Conservation (phyloP, 176 grass and related monocot species). For the Melocanna baccifera region DNA sequence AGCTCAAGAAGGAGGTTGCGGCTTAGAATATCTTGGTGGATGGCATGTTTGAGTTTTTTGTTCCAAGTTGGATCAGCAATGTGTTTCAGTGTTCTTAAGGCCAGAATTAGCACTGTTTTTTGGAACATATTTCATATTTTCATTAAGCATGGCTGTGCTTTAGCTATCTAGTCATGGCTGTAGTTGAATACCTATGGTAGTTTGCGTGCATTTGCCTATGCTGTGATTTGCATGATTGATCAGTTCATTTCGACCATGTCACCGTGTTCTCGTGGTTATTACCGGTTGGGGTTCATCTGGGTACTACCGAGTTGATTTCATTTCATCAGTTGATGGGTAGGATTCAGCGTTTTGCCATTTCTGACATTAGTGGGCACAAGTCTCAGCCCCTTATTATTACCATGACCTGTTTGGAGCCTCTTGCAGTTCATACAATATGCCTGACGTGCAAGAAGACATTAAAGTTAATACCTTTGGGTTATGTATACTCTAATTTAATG, state of each 20-base stretch:
- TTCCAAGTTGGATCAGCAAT: conserved; percentile 24
- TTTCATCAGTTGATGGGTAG: background rate
- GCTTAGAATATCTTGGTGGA: conserved; percentile 31
- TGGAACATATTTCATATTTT: conserved; percentile 35
- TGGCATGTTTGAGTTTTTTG: conserved; percentile 42
- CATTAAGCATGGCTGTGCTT: conserved; percentile 12
- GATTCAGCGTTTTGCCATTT: background rate
- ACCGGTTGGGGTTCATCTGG: background rate
- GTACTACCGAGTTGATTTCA: background rate
- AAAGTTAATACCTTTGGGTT: too few species aligned
- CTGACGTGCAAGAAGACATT: too few species aligned
- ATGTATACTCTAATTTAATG: too few species aligned
- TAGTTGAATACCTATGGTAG: conserved; percentile 6
- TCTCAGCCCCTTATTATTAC: background rate
- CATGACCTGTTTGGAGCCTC: background rate
- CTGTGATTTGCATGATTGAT: background rate
- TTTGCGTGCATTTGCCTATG: background rate
- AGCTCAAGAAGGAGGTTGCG: conserved; percentile 66
- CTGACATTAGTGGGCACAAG: background rate
- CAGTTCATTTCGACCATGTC: background rate
- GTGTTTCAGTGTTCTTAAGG: conserved; percentile 23
- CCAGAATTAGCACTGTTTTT: conserved; percentile 35
- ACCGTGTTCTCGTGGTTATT: background rate
- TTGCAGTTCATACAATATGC: background rate
- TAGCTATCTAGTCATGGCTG: conserved; percentile 25